Evolutionary conservation across 345 rosid genomes (phyloP), one percentile per base, ranked within the genome.

Genomic region (Linum tenue): DNA sequence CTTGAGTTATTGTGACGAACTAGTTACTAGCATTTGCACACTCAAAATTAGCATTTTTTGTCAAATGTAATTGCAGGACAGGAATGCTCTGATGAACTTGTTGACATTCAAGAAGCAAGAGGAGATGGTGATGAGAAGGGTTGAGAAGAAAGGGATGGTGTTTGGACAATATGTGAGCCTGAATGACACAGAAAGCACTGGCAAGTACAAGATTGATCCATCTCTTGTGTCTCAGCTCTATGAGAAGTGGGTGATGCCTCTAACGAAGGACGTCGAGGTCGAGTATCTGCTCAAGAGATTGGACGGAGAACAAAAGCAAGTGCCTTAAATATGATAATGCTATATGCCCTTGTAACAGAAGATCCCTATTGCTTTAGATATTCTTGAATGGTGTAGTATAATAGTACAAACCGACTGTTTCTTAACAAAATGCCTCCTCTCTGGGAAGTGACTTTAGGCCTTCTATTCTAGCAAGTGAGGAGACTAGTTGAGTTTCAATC

Each of bases 231-330:
- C 86, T 31, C 88, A 80, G 36, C 90, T 92, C 14, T 92, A 86
- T 48, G 84, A 72, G 2, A 87, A 90, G 15, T 90, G 98, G 97
- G 79, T 88, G 8, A 92, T 92, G 63, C 97, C 97, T 57, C 78
- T 89, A 31, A 92, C 98, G 42, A 92, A 89, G 71, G 69, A 9
- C 0, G 97, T 92, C 41, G 78, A 92, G 71, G 84, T 92, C 39
- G 85, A 87, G 72, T 92, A 92, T 77, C 96, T 90, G 55, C 90
- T 90, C 5, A 84, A 81, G 17, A 88, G 98, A 55, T 77, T 90
- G 2, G 90, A 90, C 63, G 87, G 81, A 85, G 17, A 39, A 35
- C 37, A 5, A 41, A 44, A 22, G 31, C 31, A 22, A 22, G 31
- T 22, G 31, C 31, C 31, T 22, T 22, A 22, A 22, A 22, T 22